Conservation (phyloP, 106 monocot genomes). For the Acorus calamus region DNA sequence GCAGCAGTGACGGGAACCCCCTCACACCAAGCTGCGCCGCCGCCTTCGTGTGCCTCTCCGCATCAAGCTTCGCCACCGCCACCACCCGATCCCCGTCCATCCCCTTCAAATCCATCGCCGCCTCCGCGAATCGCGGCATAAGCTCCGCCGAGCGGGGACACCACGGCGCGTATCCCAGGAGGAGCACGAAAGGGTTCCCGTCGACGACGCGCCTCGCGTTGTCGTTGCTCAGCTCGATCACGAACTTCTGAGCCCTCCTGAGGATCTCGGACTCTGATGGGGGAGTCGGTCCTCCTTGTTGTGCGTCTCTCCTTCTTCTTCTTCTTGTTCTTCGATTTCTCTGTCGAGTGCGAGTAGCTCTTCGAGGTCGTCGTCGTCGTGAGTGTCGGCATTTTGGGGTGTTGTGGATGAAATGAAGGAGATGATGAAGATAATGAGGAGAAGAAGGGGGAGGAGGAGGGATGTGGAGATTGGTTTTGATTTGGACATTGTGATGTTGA, state of each 20-base stretch:
- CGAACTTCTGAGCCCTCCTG: conserved; percentile 59
- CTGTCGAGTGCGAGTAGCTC: conserved; percentile 82
- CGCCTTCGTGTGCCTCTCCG: conserved; percentile 66
- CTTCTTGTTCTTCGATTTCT: conserved; percentile 45
- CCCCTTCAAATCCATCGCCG: conserved; percentile 50
- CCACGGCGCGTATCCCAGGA: conserved; percentile 92
- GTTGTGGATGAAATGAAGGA: not conserved
- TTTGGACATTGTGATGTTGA: not conserved
- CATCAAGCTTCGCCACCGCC: conserved; percentile 82
- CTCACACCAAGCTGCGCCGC: conserved; percentile 53
- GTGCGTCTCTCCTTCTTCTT: not conserved
- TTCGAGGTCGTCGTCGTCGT: conserved; percentile 47
- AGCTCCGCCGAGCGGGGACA: conserved; percentile 77
- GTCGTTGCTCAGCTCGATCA: conserved; percentile 66
- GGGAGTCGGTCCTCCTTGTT: not conserved
- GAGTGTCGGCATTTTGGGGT: not conserved
- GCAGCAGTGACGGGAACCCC: conserved; percentile 78
- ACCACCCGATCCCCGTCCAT: conserved; percentile 35
- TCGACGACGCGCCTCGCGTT: conserved; percentile 59
- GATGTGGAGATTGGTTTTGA: conserved; percentile 5
- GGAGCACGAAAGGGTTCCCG: conserved; percentile 45
- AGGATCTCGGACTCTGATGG: conserved; percentile 41
- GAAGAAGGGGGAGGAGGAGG: no score
- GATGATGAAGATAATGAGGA: conserved; percentile 7
- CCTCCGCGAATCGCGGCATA: conserved; percentile 86